Evolutionary conservation across 2,329 filamentous ascomycete species (phyloP).

Genomic region (Neospermospora avenae): DNA sequence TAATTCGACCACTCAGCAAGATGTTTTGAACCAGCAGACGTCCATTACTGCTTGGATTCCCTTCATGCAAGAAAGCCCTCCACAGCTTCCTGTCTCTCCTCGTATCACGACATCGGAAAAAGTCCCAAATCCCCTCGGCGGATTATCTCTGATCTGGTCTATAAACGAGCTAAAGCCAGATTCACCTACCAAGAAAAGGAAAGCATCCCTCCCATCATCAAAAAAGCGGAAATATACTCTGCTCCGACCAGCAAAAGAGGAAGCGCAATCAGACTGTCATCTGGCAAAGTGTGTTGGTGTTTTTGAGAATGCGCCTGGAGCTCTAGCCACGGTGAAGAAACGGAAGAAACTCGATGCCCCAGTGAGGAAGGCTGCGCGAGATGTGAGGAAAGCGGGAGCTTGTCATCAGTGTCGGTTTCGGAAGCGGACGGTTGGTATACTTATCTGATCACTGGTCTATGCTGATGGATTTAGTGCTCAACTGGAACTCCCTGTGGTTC

Average conservation of each 20-base stretch:
- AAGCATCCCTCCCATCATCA: not conserved
- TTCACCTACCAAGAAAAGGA: not conserved
- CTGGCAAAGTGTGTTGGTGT: constrained; percentile 26
- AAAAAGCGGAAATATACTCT: constrained; percentile 20
- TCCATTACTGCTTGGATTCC: not conserved
- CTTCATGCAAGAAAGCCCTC: not conserved
- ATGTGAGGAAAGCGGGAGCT: constrained; percentile 30
- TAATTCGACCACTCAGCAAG: too few relatives aligned
- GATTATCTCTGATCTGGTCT: constrained; percentile 17
- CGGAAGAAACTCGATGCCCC: constrained; percentile 25
- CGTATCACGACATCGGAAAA: not conserved
- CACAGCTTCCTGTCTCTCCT: not conserved
- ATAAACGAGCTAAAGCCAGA: constrained; percentile 1
- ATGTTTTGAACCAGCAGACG: not conserved
- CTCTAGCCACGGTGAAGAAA: constrained; percentile 24
- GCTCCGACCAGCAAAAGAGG: constrained; percentile 9
- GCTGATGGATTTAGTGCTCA: constrained; percentile 21
- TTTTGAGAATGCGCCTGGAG: constrained; percentile 28
- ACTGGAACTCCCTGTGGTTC: constrained; percentile 28
- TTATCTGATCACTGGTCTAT: not conserved
- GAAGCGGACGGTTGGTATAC: constrained; percentile 27
- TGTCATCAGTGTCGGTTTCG: constrained; percentile 32
- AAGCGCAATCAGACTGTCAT: not conserved
- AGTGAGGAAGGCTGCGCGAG: constrained; percentile 27
- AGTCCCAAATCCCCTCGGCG: not conserved